Evolutionary conservation across 2,329 filamentous ascomycete species (phyloP).

Genomic region (Bipolaris gigantea): DNA sequence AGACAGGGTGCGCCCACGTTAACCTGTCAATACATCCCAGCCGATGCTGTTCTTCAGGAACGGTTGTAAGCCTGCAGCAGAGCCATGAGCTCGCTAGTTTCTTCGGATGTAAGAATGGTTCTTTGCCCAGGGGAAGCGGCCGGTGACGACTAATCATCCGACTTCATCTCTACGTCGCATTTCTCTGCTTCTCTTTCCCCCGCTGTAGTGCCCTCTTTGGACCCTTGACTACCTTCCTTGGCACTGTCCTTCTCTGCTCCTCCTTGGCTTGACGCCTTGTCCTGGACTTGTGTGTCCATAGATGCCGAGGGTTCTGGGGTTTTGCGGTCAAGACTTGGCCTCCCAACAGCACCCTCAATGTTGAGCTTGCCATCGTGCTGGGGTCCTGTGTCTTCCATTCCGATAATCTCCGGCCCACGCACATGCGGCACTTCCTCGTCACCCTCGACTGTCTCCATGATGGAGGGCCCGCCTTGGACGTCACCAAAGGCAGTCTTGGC

Average conservation of each 20-base stretch:
- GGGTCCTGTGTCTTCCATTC: constrained; percentile 82
- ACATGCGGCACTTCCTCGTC: constrained; percentile 72
- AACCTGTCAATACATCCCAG: no score
- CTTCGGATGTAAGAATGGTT: background rate
- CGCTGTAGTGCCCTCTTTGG: background rate
- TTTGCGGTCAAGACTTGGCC: constrained; percentile 37
- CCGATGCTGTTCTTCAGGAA: background rate
- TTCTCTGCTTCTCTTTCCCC: background rate
- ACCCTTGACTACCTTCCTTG: background rate
- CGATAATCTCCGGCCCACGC: constrained; percentile 80
- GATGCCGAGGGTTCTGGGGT: constrained; percentile 26
- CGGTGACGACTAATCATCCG: constrained; percentile 10
- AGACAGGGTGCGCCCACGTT: background rate
- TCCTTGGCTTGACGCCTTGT: constrained; percentile 28
- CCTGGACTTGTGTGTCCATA: no score
- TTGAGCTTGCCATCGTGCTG: constrained; percentile 61
- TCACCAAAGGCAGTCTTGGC: constrained; percentile 33
- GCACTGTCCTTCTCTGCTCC: background rate
- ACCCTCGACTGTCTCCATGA: constrained; percentile 43
- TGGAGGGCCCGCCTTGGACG: constrained; percentile 34
- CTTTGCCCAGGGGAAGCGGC: background rate
- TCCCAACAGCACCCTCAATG: constrained; percentile 43
- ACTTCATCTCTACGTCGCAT: constrained; percentile 15
- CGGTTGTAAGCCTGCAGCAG: background rate
- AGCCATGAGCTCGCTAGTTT: background rate